phyloP scores from a whole-genome alignment of 169 alveolate genomes.

The Theileria sp. region DNA sequence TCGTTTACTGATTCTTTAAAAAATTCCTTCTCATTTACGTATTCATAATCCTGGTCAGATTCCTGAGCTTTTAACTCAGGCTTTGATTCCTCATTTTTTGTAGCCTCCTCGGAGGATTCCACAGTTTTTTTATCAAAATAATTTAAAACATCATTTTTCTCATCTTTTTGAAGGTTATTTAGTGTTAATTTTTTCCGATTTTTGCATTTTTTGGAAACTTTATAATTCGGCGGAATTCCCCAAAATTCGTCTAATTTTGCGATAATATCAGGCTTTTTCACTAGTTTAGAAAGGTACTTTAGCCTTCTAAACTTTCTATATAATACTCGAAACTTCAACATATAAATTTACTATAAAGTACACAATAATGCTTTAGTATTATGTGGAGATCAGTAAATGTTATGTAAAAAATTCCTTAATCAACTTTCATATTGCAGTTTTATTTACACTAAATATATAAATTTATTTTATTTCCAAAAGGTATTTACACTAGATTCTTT shows the following conservation, averaged over 20 bases:
- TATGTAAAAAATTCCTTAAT: constrained; percentile 9
- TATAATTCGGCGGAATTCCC: constrained; percentile 50
- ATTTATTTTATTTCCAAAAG: background rate
- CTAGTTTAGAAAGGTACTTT: constrained; percentile 25
- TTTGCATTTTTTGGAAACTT: constrained; percentile 2
- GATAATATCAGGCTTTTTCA: constrained; percentile 36
- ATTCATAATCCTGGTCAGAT: background rate
- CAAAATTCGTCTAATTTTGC: constrained; percentile 54
- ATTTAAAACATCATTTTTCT: background rate
- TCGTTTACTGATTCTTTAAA: constrained; percentile 60
- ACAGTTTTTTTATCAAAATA: constrained; percentile 18
- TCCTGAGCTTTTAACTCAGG: constrained; percentile 20
- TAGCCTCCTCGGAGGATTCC: background rate
- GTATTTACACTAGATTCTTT: no score
- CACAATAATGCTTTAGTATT: background rate
- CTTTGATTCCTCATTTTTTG: constrained; percentile 1
- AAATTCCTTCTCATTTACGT: constrained; percentile 16
- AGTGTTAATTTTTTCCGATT: background rate
- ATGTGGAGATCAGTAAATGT: constrained; percentile 19
- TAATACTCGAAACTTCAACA: background rate
- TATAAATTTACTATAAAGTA: background rate
- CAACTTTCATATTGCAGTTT: background rate
- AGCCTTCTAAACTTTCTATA: constrained; percentile 25
- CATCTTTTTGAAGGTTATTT: background rate
- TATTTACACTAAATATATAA: background rate